Evolutionary conservation across 2,329 filamentous ascomycete genomes (phyloP), one percentile per base, ranked within the genome.

Genomic region (Alternaria hordeiaustralica): DNA sequence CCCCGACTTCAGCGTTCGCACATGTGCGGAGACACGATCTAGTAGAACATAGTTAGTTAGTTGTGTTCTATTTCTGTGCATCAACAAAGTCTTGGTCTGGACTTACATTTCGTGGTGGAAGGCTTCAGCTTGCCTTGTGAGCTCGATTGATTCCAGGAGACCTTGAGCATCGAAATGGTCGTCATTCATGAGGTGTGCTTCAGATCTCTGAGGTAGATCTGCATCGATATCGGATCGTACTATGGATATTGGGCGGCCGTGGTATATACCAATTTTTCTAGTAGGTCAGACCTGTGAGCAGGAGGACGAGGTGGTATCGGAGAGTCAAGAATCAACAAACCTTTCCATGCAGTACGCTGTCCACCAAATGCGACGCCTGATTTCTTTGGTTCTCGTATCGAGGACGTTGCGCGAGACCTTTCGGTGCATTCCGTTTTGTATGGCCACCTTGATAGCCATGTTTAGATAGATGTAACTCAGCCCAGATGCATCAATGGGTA

Each of bases 381-480:
- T 64, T 23, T 68, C 66, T 18, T 60, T 57, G 12, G 60, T 58
- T 13, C 46, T 64, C 6, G 47, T 2, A 46, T 66, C 58, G 10
- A 66, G 49, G 18, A 46, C 53, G 21, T 43, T 47, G 5, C 60
- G 46, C 12, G 58, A 47, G 15, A 59, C 46, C 58, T 80, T 84
- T 53, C 87, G 80, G 66, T 88, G 87, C 86, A 88, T 87, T 10
- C 87, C 87, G 69, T 88, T 88, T 64, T 88, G 86, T 13, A 88
- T 87, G 2, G 86, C 87, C 61, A 88, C 78, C 63, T 87, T 87
- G 45, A 88, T 78, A 2, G 85, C 85, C 12, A 88, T 73, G 7
- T 85, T 86, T 50, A 87, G 80, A 65, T 88, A 88, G 3, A 85
- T 86, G 66, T 87, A 88, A 3, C 84, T 84, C 20, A 88, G 73